Evolutionary conservation across 768 basidiomycete species (phyloP), one percentile per base, ranked within the genome.

Genomic region (Stropharia rugosoannulata): DNA sequence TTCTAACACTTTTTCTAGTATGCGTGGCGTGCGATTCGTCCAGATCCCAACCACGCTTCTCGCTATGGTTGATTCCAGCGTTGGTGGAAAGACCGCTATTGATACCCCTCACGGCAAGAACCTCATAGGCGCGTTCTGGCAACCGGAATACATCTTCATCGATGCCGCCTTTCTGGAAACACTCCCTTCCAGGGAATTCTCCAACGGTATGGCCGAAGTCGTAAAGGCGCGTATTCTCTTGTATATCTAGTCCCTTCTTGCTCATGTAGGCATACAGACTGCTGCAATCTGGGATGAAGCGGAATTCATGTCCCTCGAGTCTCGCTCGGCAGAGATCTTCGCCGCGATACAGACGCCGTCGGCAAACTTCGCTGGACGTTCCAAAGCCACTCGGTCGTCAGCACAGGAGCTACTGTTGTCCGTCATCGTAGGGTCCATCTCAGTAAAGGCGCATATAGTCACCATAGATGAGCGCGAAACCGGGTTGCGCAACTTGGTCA

Each of bases 141-240:
- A 98, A 72, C 97, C 97, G 0, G 85, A 90, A 64, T 98, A 89
- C 76, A 89, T 98, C 67, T 99, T 99, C 74, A 96, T 98, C 61
- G 97, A 99, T 68, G 89, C 92, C 22, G 90, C 95, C 1, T 96
- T 97, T 79, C 83, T 99, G 54, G 93, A 95, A 66, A 95, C 93
- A 1, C 85, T 99, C 2, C 95, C 95, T 0, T 72, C 85, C 32
- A 80, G 96, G 51, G 97, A 98, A 70, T 93, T 98, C 59, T 90
- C 93, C n/a, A 98, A 98, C 65, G 96, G 97, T 37, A 96, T 99
- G 90, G 96, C 97, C 0, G 96, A 99, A 70, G 89, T 98, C 3
- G 87, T 98, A 68, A 99, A 99, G 84, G 95, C 93, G 54, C 57
- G 78, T 70, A 38, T 39, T 38, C 41, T 44, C 38, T 38, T 46